Base-by-base conservation (phyloP, 2,329 filamentous ascomycete genomes). In the Leptographium radiaticola region DNA sequence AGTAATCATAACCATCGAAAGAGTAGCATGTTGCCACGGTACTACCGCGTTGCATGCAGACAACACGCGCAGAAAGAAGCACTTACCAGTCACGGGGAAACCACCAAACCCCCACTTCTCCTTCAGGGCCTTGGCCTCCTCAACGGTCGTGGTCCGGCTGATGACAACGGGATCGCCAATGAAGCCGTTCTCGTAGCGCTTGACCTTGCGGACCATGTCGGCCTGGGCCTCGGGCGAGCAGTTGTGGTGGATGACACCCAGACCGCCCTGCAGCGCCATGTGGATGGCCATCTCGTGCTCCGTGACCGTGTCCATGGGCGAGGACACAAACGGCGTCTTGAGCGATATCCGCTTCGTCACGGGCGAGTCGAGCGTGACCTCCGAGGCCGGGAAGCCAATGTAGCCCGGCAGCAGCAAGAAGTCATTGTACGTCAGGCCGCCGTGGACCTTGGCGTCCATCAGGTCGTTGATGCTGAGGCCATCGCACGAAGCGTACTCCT, bases 211-310 rank as follows among this genome's bases (percentile, higher is more conserved):
- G 62, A 98, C 88, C 93, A 98, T 98, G 75, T 95, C 90, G 61
- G 93, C 93, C 76, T 98, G 93, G 54, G 88, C 87, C 33, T 97
- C 89, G 34, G 90, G 81, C n/a, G 90, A 93, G 80, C 93, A 98
- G 77, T 98, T 98, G 81, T 98, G 93, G 77, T 98, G 93, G 62
- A 98, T 95, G 63, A 98, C 89, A 73, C 93, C 88, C 18, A 94
- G 76, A 65, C 88, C 88, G 63, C 88, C 88, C 66, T 93, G 85
- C 36, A 93, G 79, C 52, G 88, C 88, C 79, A 94, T 95, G 74
- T 96, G 88, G 64, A 98, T 97, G 60, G 93, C 94, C 94, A 98
- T 98, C 70, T 95, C 91, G 74, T 95, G 87, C 76, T 98, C 93
- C 45, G 94, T 98, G 68, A 98, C 93, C 11, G 93, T 98, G 75